Conservation (phyloP, 1,284 basidiomycete genomes). For the Cystobasidium sp. region DNA sequence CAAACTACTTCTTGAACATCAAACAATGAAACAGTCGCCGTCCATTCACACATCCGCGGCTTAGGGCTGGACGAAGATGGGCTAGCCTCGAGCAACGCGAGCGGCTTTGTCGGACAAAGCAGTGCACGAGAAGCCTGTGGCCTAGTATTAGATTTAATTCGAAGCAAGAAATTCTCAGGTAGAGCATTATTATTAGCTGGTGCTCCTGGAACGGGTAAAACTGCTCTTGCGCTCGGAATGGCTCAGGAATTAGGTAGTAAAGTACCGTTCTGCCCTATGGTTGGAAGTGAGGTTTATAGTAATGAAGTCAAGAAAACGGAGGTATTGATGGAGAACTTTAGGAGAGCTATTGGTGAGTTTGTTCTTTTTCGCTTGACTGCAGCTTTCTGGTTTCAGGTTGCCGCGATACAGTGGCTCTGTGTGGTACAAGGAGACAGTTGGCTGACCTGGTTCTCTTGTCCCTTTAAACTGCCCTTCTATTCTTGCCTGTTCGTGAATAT, state of each 20-base stretch:
- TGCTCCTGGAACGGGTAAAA: constrained; percentile 92
- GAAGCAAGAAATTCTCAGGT: constrained; percentile 88
- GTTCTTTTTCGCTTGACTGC: neutral
- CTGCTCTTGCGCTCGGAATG: constrained; percentile 89
- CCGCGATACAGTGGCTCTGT: too few species aligned
- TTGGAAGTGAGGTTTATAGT: constrained; percentile 94
- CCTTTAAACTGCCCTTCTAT: too few species aligned
- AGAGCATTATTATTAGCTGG: constrained; percentile 84
- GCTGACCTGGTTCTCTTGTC: too few species aligned
- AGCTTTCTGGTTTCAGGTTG: too few species aligned
- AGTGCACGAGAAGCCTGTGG: constrained; percentile 92
- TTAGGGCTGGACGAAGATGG: constrained; percentile 88
- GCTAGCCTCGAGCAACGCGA: constrained; percentile 70
- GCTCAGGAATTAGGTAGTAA: constrained; percentile 92
- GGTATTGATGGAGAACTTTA: constrained; percentile 92
- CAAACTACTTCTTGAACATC: neutral
- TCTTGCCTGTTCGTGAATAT: neutral
- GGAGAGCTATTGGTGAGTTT: constrained; percentile 88
- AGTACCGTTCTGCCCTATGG: constrained; percentile 98
- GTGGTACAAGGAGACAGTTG: too few species aligned
- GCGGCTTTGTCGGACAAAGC: constrained; percentile 89
- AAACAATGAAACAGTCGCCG: constrained; percentile 65
- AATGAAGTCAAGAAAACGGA: constrained; percentile 99
- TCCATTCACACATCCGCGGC: constrained; percentile 94
- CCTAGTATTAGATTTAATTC: constrained; percentile 86